Base-by-base conservation (phyloP, 495 filamentous ascomycete genomes). In the Corynascus novoguineensis region DNA sequence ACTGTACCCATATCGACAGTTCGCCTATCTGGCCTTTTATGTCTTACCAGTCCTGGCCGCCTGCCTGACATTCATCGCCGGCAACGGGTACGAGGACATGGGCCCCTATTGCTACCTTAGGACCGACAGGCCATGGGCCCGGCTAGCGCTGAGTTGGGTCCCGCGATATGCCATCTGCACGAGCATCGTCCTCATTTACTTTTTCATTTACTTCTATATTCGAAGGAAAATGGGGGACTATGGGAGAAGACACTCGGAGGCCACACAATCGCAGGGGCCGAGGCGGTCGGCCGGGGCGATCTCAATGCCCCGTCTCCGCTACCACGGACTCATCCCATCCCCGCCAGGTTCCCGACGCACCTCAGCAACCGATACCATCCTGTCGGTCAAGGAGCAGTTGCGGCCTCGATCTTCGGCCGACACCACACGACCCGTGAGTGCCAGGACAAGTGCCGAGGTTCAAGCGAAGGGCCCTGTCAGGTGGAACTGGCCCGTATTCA, bases 21-120 rank as follows among this genome's bases (percentile, higher is more conserved):
- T 68, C 12, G 81, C 84, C 14, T 85, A 85, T 60, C 55, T 63
- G 19, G 62, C 69, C 31, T 87, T 78, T 72, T 64, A 81, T 40
- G 55, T 79, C 8, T 77, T 86, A 29, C 83, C 87, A 4, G 60
- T 79, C 17, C 35, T 82, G 4, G 76, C 81, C 63, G 78, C 86
- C 15, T 75, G 77, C 1, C 68, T 90, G 15, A 85, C 86, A 1
- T 90, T 88, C 60, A 66, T 84, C 59, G 81, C 83, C 54, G 68
- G 71, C 4, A 64, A 64, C 12, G 80, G 79, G 2, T 89, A 83
- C 58, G 70, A 80, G 48, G 78, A 82, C 28, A 72, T 81, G 57
- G 85, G 84, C 10, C 75, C 83, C 34, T 83, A 82, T 56, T 90
- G 87, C 69, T 83, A 83, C 56, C 74, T 90, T 11, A 85, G 87